Conservation (phyloP, 306 rosid genomes). For the Vicia faba region DNA sequence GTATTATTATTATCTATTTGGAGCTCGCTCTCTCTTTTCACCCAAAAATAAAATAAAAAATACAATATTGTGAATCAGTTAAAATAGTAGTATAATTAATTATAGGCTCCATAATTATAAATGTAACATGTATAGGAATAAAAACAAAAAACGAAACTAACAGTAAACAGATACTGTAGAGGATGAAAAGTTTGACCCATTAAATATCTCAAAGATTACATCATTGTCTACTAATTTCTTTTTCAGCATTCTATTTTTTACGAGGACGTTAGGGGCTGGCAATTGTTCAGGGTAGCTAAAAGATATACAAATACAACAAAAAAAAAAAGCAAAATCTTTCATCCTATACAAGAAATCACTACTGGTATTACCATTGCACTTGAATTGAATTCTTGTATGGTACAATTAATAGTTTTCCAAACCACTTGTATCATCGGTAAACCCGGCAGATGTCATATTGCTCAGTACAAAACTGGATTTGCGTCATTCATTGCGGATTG, state of each 20-base stretch:
- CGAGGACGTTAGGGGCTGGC: constrained; percentile 7
- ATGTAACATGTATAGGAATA: no score
- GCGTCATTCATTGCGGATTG: constrained; percentile 86
- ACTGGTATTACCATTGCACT: constrained; percentile 33
- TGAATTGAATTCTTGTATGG: constrained; percentile 32
- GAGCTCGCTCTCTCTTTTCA: no score
- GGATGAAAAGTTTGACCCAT: background rate
- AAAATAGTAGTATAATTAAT: no score
- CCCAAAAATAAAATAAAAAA: no score
- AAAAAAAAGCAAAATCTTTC: constrained; percentile 37
- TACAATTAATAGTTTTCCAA: constrained; percentile 34
- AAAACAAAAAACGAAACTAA: no score
- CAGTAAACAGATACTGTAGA: background rate
- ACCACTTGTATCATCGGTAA: constrained; percentile 33
- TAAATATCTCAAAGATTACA: constrained; percentile 6
- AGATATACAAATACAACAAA: constrained; percentile 18
- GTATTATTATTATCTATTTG: no score
- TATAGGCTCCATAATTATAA: no score
- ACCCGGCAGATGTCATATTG: constrained; percentile 21
- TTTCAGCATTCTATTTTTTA: background rate
- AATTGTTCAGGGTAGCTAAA: constrained; percentile 29
- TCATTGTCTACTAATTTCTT: constrained; percentile 7
- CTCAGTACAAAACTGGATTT: constrained; percentile 9
- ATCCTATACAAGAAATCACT: constrained; percentile 51
- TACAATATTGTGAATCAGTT: no score